Evolutionary conservation across 257 asterid genomes (phyloP).

Genomic region (Lycium ferocissimum): DNA sequence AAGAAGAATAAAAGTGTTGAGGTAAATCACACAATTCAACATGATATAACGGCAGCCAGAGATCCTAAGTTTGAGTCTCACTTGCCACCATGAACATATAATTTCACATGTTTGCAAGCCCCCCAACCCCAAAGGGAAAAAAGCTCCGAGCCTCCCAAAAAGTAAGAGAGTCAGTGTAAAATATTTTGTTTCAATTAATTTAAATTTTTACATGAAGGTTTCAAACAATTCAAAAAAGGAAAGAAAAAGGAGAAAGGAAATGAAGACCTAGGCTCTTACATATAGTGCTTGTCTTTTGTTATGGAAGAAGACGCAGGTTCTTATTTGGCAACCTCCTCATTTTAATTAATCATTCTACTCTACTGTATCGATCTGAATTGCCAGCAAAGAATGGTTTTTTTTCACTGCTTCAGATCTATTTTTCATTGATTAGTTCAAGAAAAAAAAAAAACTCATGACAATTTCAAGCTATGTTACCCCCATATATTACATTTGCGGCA

Average conservation of each 20-base stretch:
- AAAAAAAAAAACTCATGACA: background rate
- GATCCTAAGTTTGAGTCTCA: background rate
- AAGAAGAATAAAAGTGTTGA: too few relatives aligned
- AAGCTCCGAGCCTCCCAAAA: background rate
- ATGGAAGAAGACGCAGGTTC: background rate
- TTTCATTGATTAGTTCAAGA: background rate
- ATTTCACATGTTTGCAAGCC: background rate
- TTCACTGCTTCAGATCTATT: background rate
- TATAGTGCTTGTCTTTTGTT: background rate
- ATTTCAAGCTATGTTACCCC: background rate
- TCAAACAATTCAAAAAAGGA: background rate
- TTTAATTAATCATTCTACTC: background rate
- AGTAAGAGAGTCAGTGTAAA: background rate
- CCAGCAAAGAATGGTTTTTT: background rate
- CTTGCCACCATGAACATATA: background rate
- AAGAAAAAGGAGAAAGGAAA: background rate
- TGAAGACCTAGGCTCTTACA: background rate
- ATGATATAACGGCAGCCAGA: background rate
- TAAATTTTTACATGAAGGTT: background rate
- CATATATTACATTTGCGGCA: background rate
- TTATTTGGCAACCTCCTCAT: background rate
- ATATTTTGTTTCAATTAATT: background rate
- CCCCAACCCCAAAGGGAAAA: background rate
- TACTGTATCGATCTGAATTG: background rate
- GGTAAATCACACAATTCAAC: background rate